phyloP scores from a whole-genome alignment of 106 monocot species.

The Dioscorea dumetorum region DNA sequence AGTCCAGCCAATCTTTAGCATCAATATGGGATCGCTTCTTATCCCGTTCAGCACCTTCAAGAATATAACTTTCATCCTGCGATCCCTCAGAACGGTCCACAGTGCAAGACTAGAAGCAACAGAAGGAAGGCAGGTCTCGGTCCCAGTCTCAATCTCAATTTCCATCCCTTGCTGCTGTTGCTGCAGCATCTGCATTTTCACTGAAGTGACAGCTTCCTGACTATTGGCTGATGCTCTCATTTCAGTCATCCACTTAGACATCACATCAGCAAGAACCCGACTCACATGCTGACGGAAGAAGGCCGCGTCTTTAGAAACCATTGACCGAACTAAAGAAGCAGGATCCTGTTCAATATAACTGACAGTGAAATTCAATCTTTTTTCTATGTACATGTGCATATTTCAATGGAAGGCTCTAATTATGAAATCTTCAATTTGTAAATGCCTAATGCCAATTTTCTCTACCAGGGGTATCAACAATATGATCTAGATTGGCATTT shows the following conservation, averaged over 20 bases:
- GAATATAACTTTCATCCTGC: slow-evolving; percentile 55
- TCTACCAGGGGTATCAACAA: too few species aligned
- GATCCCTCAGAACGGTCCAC: slow-evolving; percentile 29
- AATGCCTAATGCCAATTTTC: too few species aligned
- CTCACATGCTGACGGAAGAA: slow-evolving; percentile 33
- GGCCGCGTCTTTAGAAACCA: slow-evolving; percentile 56
- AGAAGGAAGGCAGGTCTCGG: not conserved
- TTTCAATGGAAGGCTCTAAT: too few species aligned
- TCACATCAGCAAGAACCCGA: slow-evolving; percentile 41
- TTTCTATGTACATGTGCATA: not conserved
- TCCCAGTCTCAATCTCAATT: not conserved
- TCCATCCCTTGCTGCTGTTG: not conserved
- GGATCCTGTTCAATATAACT: slow-evolving; percentile 43
- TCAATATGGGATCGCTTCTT: slow-evolving; percentile 41
- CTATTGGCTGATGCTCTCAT: too few species aligned
- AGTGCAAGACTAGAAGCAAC: slow-evolving; percentile 9
- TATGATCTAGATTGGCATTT: too few species aligned
- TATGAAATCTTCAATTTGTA: too few species aligned
- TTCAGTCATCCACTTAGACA: slow-evolving; percentile 38
- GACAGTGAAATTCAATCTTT: not conserved
- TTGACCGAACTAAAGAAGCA: slow-evolving; percentile 29
- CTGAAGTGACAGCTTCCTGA: too few species aligned
- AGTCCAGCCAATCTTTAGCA: slow-evolving; percentile 44
- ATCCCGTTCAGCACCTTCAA: slow-evolving; percentile 37
- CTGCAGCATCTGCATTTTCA: not conserved